A percentile compares a stretch with the other conserved stretches of the same genome.
These are phyloP conservation scores for Coemansia sp. DNA, from an alignment of 192 early-diverging fungal species.

Conservation along the genomic window DNA sequence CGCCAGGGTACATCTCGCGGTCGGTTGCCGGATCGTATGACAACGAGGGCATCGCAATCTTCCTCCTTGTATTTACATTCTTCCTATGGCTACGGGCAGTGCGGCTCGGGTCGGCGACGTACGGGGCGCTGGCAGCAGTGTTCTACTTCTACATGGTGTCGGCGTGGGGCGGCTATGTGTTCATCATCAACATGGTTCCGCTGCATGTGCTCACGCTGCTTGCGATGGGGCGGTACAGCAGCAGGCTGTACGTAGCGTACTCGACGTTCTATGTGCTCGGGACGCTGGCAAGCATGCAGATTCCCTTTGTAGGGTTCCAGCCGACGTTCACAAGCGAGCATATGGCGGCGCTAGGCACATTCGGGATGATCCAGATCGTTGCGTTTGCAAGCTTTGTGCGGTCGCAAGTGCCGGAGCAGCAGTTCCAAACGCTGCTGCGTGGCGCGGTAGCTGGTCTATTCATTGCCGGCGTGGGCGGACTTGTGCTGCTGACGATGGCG, in stretches of 20 bases:
- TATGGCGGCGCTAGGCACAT: constrained; percentile 98
- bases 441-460: constrained; percentile 61
- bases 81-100: constrained; percentile 98
- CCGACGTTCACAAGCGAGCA: constrained; percentile 97
- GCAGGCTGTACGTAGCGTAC: constrained; percentile 94
- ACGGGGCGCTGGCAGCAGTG: constrained; percentile 80
- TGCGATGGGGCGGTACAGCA: constrained; percentile 95
- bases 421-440: constrained; percentile 84
- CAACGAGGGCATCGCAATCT: constrained; percentile 99
- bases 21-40: constrained; percentile 99
- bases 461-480: constrained; percentile 56
- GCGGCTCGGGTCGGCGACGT: constrained; percentile 92
- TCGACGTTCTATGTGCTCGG: constrained; percentile 98
- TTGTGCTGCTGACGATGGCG: constrained; percentile 75
- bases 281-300: constrained; percentile 96
- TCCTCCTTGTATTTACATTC: constrained; percentile 96
- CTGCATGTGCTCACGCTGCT: constrained; percentile 94
- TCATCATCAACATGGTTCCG: constrained; percentile 99
- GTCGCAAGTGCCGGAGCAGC: constrained; percentile 73
- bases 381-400: constrained; percentile 90
- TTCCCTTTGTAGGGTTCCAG: constrained; percentile 99
- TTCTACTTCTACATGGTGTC: constrained; percentile 99
- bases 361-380: constrained; percentile 94
- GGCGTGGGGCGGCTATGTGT: constrained; percentile 99
- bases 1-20: constrained; percentile 99